Evolutionary conservation across 139 green algal species (phyloP).

Genomic region (Coelastrella sp.): DNA sequence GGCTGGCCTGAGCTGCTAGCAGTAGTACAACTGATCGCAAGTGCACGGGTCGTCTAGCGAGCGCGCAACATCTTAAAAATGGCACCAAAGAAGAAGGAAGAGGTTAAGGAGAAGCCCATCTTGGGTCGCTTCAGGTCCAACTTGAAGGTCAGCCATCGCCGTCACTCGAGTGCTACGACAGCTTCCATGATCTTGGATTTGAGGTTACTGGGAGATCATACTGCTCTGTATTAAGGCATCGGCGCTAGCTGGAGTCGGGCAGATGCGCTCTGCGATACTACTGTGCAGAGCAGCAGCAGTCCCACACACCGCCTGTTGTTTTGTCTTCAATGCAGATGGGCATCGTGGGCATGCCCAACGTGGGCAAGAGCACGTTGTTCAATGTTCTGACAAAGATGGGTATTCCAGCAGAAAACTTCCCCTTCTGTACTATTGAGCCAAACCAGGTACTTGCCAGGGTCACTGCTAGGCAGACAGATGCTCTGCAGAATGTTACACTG

Average conservation of each 20-base stretch:
- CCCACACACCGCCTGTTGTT: neutral
- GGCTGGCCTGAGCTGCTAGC: no score
- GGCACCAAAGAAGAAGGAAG: constrained; percentile 87
- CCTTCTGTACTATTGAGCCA: constrained; percentile 98
- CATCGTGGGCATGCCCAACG: constrained; percentile 97
- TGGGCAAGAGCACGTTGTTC: constrained; percentile 97
- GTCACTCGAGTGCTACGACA: neutral
- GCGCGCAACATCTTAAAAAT: constrained; percentile 57
- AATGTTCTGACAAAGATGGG: constrained; percentile 91
- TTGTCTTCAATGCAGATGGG: constrained; percentile 75
- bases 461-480: no score
- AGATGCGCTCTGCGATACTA: neutral
- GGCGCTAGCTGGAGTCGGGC: neutral
- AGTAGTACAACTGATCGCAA: no score
- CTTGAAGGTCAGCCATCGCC: constrained; percentile 50
- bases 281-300: neutral
- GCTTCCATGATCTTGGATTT: neutral
- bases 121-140: constrained; percentile 92
- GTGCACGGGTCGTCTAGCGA: no score
- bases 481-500: no score
- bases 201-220: neutral
- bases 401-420: constrained; percentile 96
- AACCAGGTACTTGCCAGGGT: constrained; percentile 69
- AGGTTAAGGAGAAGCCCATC: constrained; percentile 86
- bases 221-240: neutral